Percentiles rank a stretch among this genome's conserved stretches.
phyloP scores from a whole-genome alignment of 371 early-diverging fungal genomes.

The Coemansia sp. region DNA sequence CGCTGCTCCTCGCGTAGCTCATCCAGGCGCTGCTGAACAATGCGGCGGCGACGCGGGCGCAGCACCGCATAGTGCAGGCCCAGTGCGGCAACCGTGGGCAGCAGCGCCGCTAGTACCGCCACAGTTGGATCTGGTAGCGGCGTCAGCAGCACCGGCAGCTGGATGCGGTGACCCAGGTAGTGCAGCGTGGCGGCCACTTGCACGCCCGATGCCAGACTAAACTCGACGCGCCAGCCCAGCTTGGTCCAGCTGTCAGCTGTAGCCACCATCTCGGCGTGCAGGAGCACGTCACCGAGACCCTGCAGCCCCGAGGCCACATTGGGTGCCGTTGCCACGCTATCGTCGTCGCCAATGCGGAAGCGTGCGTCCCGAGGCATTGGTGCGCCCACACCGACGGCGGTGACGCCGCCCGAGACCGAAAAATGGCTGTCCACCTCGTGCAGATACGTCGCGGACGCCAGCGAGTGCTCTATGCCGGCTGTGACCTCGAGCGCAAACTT shows the following conservation, averaged over 20 bases:
- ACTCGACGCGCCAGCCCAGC: slow-evolving; percentile 74
- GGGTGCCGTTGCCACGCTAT: neutral
- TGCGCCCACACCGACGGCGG: slow-evolving; percentile 13
- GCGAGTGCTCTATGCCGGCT: slow-evolving; percentile 17
- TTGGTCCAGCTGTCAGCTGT: slow-evolving; percentile 26
- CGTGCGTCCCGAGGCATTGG: slow-evolving; percentile 1
- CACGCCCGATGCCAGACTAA: slow-evolving; percentile 73
- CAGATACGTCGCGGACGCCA: slow-evolving; percentile 10
- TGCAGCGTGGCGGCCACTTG: slow-evolving; percentile 71
- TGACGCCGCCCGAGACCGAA: slow-evolving; percentile 18
- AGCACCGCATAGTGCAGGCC: slow-evolving; percentile 70
- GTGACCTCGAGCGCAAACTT: slow-evolving; percentile 8
- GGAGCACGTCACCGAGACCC: slow-evolving; percentile 17
- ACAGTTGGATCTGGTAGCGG: slow-evolving; percentile 68
- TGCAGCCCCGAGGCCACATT: slow-evolving; percentile 1
- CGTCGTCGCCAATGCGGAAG: slow-evolving; percentile 2
- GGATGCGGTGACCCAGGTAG: slow-evolving; percentile 81
- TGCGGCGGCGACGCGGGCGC: slow-evolving; percentile 62
- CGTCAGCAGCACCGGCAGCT: slow-evolving; percentile 79
- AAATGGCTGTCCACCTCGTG: slow-evolving; percentile 33
- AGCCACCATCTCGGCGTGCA: slow-evolving; percentile 15
- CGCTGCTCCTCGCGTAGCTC: slow-evolving; percentile 77
- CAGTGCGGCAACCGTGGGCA: slow-evolving; percentile 66
- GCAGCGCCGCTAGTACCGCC: slow-evolving; percentile 64
- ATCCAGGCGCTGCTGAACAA: slow-evolving; percentile 51